A percentile compares a stretch with the other conserved stretches of the same genome.
Conservation (phyloP, 2,329 filamentous ascomycete genomes). For the Colletotrichum magnum region DNA sequence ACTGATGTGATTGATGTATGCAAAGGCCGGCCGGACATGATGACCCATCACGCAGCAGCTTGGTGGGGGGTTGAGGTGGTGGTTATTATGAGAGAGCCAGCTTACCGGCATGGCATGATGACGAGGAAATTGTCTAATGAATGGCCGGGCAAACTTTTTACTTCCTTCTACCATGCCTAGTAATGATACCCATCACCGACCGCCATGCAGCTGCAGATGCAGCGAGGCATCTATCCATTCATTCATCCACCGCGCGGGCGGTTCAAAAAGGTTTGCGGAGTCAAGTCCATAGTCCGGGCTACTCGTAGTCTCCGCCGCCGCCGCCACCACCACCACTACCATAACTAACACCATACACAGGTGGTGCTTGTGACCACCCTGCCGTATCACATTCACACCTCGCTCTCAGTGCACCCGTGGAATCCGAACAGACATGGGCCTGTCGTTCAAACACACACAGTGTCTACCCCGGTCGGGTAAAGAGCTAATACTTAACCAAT, state of each 20-base stretch:
- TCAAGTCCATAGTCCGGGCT: too few species aligned
- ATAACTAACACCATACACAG: not conserved
- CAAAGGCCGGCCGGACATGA: slow-evolving; percentile 2
- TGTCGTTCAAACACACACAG: slow-evolving; percentile 19
- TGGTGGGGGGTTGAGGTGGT: not conserved
- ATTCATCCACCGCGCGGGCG: too few species aligned
- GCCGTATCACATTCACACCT: slow-evolving; percentile 25
- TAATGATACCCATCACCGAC: too few species aligned
- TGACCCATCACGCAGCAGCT: not conserved
- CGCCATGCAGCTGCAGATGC: too few species aligned
- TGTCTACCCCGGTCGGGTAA: slow-evolving; percentile 27
- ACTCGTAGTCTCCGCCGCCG: not conserved
- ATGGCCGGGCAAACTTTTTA: not conserved
- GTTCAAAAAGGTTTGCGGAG: too few species aligned
- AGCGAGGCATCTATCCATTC: too few species aligned
- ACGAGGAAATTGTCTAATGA: slow-evolving; percentile 22
- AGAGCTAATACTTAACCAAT: not conserved
- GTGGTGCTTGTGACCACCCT: slow-evolving; percentile 33
- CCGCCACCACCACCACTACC: slow-evolving; percentile 5
- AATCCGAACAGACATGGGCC: slow-evolving; percentile 29
- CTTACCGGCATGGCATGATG: slow-evolving; percentile 2
- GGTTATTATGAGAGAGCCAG: not conserved
- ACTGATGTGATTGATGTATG: too few species aligned
- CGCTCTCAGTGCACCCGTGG: slow-evolving; percentile 24
- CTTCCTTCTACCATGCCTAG: too few species aligned